phyloP scores from a whole-genome alignment of 1,284 basidiomycete species.

The Lignosus rhinocerotis region DNA sequence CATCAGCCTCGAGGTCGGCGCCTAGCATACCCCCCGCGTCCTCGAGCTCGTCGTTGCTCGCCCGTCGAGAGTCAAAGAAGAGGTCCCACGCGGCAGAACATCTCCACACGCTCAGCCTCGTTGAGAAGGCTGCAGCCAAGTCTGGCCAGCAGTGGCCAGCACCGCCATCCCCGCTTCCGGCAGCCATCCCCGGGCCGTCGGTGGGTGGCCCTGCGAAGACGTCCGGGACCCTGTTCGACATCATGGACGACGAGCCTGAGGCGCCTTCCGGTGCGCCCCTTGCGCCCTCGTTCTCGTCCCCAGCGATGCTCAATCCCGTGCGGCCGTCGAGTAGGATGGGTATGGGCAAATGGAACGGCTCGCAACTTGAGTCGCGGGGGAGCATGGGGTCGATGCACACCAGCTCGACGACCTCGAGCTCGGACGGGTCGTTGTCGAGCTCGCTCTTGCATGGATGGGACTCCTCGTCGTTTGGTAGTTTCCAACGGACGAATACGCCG shows the following conservation, averaged over 20 bases:
- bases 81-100: conserved; percentile 39
- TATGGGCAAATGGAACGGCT: not conserved
- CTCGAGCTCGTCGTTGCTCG: conserved; percentile 13
- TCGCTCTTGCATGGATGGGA: conserved; percentile 15
- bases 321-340: conserved; percentile 16
- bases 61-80: conserved; percentile 7
- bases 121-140: conserved; percentile 53
- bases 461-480: not conserved
- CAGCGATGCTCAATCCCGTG: conserved; percentile 13
- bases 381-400: not conserved
- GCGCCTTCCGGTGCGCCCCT: conserved; percentile 1
- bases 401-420: conserved; percentile 3
- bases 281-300: conserved; percentile 19
- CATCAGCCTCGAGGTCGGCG: conserved; percentile 1
- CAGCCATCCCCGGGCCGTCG: conserved; percentile 38
- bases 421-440: conserved; percentile 8
- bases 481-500: conserved; percentile 3
- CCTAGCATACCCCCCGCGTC: conserved; percentile 4
- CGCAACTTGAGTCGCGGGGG: not conserved
- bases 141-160: conserved; percentile 60
- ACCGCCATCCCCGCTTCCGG: conserved; percentile 55
- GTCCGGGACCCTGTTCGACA: conserved; percentile 14
- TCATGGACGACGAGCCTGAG: conserved; percentile 28
- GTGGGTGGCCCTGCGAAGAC: conserved; percentile 4
- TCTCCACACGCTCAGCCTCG: conserved; percentile 53